phyloP scores from a whole-genome alignment of 2,329 filamentous ascomycete species.

The Dothideomycetes sp. region DNA sequence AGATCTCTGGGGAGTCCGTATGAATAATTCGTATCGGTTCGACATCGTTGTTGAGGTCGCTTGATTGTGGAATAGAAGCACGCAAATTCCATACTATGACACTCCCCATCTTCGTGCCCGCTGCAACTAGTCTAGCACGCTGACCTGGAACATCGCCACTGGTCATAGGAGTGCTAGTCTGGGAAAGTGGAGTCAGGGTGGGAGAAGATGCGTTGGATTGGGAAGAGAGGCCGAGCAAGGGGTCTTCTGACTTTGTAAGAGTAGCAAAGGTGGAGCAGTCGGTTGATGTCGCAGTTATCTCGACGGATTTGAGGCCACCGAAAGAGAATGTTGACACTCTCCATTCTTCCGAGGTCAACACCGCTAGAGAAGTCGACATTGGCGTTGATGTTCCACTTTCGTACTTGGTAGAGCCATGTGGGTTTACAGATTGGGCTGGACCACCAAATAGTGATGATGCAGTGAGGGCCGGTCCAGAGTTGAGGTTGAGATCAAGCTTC shows the following conservation, averaged over 20 bases:
- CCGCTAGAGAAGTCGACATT: too few relatives aligned
- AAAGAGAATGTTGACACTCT: slow-evolving; percentile 50
- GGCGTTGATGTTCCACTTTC: slow-evolving; percentile 3
- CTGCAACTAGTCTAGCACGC: slow-evolving; percentile 66
- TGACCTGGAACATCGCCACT: slow-evolving; percentile 67
- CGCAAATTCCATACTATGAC: slow-evolving; percentile 80
- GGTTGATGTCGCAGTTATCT: slow-evolving; percentile 59
- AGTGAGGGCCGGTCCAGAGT: slow-evolving; percentile 13
- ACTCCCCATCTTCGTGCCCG: slow-evolving; percentile 69
- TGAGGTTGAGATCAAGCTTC: too few relatives aligned
- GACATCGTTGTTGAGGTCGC: slow-evolving; percentile 47
- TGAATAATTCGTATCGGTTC: slow-evolving; percentile 70
- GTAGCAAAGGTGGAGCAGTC: slow-evolving; percentile 66
- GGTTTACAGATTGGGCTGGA: slow-evolving; percentile 10
- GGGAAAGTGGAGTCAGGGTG: slow-evolving; percentile 41
- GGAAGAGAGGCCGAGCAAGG: slow-evolving; percentile 50
- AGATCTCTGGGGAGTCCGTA: slow-evolving; percentile 82
- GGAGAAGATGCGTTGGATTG: slow-evolving; percentile 42
- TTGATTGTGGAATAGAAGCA: slow-evolving; percentile 45
- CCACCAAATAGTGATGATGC: slow-evolving; percentile 42
- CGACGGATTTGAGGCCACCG: slow-evolving; percentile 45
- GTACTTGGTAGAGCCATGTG: slow-evolving; percentile 1
- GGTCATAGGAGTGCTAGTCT: slow-evolving; percentile 31
- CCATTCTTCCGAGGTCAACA: slow-evolving; percentile 51
- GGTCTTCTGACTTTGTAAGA: slow-evolving; percentile 67